phyloP scores from a whole-genome alignment of 2,329 filamentous ascomycete species.

The Ciborinia camelliae region DNA sequence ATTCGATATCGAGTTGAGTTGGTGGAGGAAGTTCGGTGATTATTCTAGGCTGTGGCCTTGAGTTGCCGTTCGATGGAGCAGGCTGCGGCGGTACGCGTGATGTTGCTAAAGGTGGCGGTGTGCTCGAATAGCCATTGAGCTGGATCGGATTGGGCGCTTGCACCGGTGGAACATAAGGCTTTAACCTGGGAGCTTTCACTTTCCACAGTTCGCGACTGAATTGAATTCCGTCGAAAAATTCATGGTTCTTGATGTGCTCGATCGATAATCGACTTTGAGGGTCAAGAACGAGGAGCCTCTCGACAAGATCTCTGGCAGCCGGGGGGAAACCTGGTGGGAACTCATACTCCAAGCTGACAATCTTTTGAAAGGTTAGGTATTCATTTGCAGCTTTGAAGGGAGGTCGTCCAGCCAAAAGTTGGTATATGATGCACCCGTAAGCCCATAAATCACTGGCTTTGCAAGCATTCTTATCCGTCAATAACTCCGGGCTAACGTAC shows the following conservation, averaged over 20 bases:
- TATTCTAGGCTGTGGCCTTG: constrained; percentile 67
- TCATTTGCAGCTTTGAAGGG: constrained; percentile 96
- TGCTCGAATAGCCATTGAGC: constrained; percentile 51
- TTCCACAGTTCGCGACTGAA: constrained; percentile 89
- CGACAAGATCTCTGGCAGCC: constrained; percentile 82
- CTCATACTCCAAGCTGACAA: constrained; percentile 88
- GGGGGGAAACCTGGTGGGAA: constrained; percentile 87
- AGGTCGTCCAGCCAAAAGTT: constrained; percentile 89
- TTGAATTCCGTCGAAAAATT: constrained; percentile 83
- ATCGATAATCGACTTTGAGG: constrained; percentile 80
- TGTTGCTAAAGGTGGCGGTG: constrained; percentile 32
- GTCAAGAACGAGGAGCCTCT: constrained; percentile 85
- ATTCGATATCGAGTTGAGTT: constrained; percentile 94
- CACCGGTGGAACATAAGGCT: constrained; percentile 74
- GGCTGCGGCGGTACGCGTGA: constrained; percentile 38
- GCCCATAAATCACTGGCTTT: constrained; percentile 98
- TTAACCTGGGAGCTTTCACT: constrained; percentile 80
- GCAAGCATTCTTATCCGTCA: constrained; percentile 94
- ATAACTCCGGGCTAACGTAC: constrained; percentile 95
- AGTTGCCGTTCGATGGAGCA: constrained; percentile 40
- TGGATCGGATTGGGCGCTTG: constrained; percentile 74
- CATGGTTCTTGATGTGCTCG: constrained; percentile 94
- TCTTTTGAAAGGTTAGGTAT: constrained; percentile 97
- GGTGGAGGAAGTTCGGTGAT: constrained; percentile 97
- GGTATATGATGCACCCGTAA: constrained; percentile 96